Evolutionary conservation across 305 asterid genomes (phyloP), one percentile per base, ranked within the genome.

Genomic region (Andrographis paniculata): DNA sequence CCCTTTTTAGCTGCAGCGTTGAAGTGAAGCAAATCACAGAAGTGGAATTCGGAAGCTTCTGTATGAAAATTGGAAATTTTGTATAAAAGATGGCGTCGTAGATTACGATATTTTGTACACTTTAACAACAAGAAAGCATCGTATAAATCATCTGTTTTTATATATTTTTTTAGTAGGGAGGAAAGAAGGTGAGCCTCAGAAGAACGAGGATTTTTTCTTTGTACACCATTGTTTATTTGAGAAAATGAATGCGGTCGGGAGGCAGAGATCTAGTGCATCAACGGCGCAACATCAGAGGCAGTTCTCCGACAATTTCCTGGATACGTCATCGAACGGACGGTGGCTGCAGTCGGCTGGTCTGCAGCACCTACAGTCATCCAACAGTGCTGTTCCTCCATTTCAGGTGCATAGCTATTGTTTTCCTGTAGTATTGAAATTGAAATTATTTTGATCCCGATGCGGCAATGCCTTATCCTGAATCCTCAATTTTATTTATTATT

Each of bases 281-380:
- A 62, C 84, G 69, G 79, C 77, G 48, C 86, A 83, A 50, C 95
- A 91, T 39, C 94, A 80, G 71, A 81, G 96, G 19, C 99, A 87
- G 56, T 67, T 73, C 72, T 91, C 96, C 45, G 95, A 87, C 43
- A 67, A 87, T 65, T 89, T 68, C 53, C 59, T 71, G 4, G 93
- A 89, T 16, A 58, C 78, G 27, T 79, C 96, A 3, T 79, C 98
- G 15, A 76, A 89, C 44, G 91, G 87, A 14, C 68, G 94, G 53
- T 91, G 99, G 96, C 78, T 91, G 47, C 99, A 91, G 62, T 91
- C 99, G 51, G 95, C 99, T 62, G 99, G 99, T 42, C 67, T 87
- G 52, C 99, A 91, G 59, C 95, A 87, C 59, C 73, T 81, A 1
- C 96, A 87, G 67, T 75, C 93, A 17, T 75, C 94, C 0, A 76